A percentile compares a stretch with the other conserved stretches of the same genome.
These are phyloP conservation scores for Pythium vanterpoolii DNA, from an alignment of 352 stramenopile species.

Conservation along the genomic window DNA sequence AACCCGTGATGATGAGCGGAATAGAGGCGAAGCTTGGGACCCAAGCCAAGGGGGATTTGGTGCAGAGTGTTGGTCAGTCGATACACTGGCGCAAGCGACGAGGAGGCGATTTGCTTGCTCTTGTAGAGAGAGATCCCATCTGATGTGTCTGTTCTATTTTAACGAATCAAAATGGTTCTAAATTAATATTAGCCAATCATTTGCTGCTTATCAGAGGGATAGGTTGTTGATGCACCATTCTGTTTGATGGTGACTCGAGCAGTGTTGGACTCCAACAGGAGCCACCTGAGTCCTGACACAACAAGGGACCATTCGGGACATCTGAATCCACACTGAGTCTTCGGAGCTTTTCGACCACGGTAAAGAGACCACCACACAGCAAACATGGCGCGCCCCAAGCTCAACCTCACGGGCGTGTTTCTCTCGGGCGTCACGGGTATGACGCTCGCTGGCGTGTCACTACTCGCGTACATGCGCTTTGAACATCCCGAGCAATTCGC, in stretches of 20 bases:
- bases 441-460: slow-evolving; percentile 75
- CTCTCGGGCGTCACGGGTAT: slow-evolving; percentile 79
- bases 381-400: slow-evolving; percentile 20
- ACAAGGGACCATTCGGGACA: slow-evolving; percentile 15
- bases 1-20: slow-evolving; percentile 3
- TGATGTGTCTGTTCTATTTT: neutral
- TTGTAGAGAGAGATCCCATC: slow-evolving; percentile 15
- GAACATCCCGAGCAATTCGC: slow-evolving; percentile 82
- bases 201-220: neutral
- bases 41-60: neutral
- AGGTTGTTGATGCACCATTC: neutral
- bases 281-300: too few species aligned
- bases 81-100: slow-evolving; percentile 14
- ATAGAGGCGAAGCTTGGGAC: neutral
- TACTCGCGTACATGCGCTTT: slow-evolving; percentile 81
- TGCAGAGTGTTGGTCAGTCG: slow-evolving; percentile 20
- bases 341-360: neutral
- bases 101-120: slow-evolving; percentile 18
- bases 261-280: too few species aligned
- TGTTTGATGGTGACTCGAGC: too few species aligned
- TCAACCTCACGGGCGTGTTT: slow-evolving; percentile 54
- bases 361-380: neutral
- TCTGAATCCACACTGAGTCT: slow-evolving; percentile 9
- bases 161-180: neutral
- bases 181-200: slow-evolving; percentile 3